Evolutionary conservation across 768 basidiomycete species (phyloP), one percentile per base, ranked within the genome.

Genomic region (Filobasidium floriforme): DNA sequence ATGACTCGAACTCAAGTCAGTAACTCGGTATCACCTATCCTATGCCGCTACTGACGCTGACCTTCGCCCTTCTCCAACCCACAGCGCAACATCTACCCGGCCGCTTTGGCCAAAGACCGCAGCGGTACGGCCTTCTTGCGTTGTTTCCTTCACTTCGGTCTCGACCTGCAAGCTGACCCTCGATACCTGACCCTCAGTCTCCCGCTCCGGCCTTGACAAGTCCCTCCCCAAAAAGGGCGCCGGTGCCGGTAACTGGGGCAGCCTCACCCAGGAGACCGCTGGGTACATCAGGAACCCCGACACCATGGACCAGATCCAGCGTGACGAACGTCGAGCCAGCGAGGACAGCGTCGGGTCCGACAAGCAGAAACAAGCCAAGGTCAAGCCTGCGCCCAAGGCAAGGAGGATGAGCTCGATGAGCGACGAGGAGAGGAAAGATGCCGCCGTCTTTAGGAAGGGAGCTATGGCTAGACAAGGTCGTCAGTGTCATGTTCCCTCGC

Each of bases 241-340:
- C 29, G 91, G 91, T 41, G 82, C 83, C 9, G 86, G 92, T 80
- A 91, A 89, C 81, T 94, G 91, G 91, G 91, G 91, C 66, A 84
- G 82, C 63, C 76, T 89, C 69, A 79, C 78, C 1, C 82, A 89
- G 72, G 88, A 90, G 19, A 55, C 61, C 57, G 68, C 70, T 22
- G 65, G 55, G n/a, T 62, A 61, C 60, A 28, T 61, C 40, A 62
- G 63, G 29, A 40, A 61, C 59, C 59, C 64, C 32, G 37, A 57
- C 24, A 41, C 43, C 32, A 46, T 63, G 43, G 44, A 61, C 60
- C 59, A 63, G 4, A 15, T 49, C 46, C 15, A 49, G 18, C 46
- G 15, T 22, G 46, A 49, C 12, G 22, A 49, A 37, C 32, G 32
- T 37, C 46, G 22, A 49, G 59, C 28, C 7, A 54, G 51, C 55